Conservation (phyloP, 164 flowering plant species). For the Kingdonia uniflora region DNA sequence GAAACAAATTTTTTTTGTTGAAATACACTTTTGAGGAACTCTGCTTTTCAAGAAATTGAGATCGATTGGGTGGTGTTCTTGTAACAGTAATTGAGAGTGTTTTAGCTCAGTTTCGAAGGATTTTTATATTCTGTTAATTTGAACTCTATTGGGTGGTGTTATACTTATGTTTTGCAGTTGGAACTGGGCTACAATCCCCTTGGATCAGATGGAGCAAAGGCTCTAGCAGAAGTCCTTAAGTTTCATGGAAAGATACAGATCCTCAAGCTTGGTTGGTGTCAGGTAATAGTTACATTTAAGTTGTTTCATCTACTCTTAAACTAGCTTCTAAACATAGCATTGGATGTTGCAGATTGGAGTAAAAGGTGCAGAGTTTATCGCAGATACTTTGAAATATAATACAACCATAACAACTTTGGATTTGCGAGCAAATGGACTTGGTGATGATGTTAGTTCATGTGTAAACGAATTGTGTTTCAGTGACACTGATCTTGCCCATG, state of each 20-base stretch:
- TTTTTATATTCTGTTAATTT: too few species aligned
- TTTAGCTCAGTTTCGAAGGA: too few species aligned
- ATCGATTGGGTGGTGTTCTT: too few species aligned
- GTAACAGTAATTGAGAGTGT: too few species aligned
- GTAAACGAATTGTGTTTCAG: background rate
- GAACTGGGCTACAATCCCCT: constrained; percentile 91
- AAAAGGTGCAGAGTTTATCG: constrained; percentile 81
- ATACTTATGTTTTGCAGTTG: constrained; percentile 36
- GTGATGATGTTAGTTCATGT: constrained; percentile 64
- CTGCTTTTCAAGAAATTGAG: too few species aligned
- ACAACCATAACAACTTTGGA: constrained; percentile 71
- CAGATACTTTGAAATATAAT: constrained; percentile 78
- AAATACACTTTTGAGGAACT: too few species aligned
- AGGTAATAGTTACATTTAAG: constrained; percentile 36
- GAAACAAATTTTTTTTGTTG: too few species aligned
- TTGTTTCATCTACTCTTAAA: background rate
- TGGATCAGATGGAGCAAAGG: constrained; percentile 88
- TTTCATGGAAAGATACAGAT: constrained; percentile 77
- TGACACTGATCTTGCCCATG: background rate
- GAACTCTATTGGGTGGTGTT: too few species aligned
- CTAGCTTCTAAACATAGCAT: constrained; percentile 1
- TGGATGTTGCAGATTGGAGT: constrained; percentile 64
- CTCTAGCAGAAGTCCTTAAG: constrained; percentile 77
- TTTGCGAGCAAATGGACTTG: constrained; percentile 85
- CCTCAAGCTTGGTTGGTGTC: constrained; percentile 97